Conservation (phyloP, 805 yeast genomes). For the Wickerhamomyces bovis region DNA sequence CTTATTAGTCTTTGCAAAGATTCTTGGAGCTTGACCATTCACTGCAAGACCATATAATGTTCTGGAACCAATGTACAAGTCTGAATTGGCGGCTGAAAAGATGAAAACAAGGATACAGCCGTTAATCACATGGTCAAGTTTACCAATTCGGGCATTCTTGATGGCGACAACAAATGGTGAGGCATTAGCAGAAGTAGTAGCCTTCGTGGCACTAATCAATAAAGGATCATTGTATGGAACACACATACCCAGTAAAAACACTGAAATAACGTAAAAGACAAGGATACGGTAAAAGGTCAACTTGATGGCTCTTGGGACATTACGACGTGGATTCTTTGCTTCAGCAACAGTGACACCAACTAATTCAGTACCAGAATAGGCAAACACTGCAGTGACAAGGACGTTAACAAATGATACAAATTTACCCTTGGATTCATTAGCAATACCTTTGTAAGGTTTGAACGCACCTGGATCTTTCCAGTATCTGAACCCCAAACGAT, state of each 20-base stretch:
- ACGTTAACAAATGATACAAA: conserved; percentile 59
- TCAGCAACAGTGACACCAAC: conserved; percentile 74
- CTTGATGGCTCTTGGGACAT: conserved; percentile 66
- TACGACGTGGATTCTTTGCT: conserved; percentile 59
- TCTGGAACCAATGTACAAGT: conserved; percentile 72
- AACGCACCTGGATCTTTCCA: conserved; percentile 71
- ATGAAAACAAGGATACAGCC: conserved; percentile 73
- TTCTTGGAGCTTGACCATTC: conserved; percentile 67
- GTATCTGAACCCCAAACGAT: conserved; percentile 65
- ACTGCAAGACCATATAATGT: conserved; percentile 65
- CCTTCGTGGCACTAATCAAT: conserved; percentile 42
- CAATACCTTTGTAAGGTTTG: conserved; percentile 36
- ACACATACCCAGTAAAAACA: conserved; percentile 60
- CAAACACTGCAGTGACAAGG: conserved; percentile 60
- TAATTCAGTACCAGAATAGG: conserved; percentile 64
- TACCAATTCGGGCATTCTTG: conserved; percentile 55
- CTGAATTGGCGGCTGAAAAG: conserved; percentile 77
- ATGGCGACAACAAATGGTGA: conserved; percentile 86
- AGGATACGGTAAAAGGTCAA: conserved; percentile 65
- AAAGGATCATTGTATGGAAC: conserved; percentile 53
- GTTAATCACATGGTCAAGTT: conserved; percentile 69
- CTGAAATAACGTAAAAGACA: conserved; percentile 55
- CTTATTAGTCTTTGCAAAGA: conserved; percentile 58
- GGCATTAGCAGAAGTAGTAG: conserved; percentile 55
- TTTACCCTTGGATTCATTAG: conserved; percentile 43